Base-by-base conservation (phyloP, 2,329 filamentous ascomycete genomes). In the Diaporthe citri region DNA sequence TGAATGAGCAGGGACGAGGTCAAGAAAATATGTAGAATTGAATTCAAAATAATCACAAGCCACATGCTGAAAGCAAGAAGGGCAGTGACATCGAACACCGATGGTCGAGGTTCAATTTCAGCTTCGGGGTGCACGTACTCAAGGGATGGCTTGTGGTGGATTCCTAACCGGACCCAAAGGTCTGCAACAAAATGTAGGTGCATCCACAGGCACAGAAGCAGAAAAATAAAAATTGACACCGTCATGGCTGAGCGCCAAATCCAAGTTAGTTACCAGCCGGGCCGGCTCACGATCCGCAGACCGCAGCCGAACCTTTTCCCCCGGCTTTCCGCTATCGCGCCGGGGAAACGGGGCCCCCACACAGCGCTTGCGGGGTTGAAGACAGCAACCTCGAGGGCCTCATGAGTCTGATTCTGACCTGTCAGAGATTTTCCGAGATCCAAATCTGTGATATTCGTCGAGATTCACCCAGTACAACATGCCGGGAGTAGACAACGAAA, bases 401-500 rank as follows among this genome's bases (percentile, higher is more conserved):
- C 8, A 22, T 41, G 64, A 41, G 34, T 20, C 64, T 10, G 17
- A 39, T 20, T 69, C 34, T 41, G n/a, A 41, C 64, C 48, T 25
- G n/a, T 69, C 48, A 69, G n/a, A 41, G 34, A 28, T 69, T 55
- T 55, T 15, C n/a, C 15, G 36, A 41, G 13, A n/a, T 39, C 10
- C n/a, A 20, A 0, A 28, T 34, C 1, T n/a, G 41, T 22, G 9
- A n/a, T 22, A 25, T 13, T 4, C 13, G 5, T 43, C 43, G 3
- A n/a, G 9, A 4, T 13, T 43, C 34, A 17, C 3, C 2, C 20
- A 62, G 1, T 8, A 55, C 36, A n/a, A 5, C 1, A 79, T 79
- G 78, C 57, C 77, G 0, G 52, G 28, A 17, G 75, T 73, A 28
- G 81, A 85, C 62, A 88, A 89, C 77, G 84, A 87, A 64, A 83